Conservation (phyloP, 2,329 filamentous ascomycete genomes). For the Akanthomyces muscarius region DNA sequence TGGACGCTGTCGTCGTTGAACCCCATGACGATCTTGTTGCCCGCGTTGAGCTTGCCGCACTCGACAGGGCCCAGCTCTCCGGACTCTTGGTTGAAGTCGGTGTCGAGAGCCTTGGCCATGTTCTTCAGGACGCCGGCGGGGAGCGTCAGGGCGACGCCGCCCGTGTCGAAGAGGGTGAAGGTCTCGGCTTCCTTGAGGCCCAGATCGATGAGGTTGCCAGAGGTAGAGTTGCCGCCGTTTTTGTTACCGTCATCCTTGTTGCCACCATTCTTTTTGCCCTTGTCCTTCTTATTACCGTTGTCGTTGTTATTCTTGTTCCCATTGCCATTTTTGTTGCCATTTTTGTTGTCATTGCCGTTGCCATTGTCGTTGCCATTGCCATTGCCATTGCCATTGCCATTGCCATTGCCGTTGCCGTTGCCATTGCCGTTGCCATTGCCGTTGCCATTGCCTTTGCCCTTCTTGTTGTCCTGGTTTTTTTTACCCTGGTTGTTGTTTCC, state of each 20-base stretch:
- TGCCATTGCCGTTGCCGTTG: neutral
- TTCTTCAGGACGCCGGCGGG: neutral
- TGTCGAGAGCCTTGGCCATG: neutral
- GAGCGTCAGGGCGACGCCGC: neutral
- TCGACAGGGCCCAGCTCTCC: neutral
- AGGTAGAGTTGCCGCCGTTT: neutral
- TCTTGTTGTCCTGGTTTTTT: neutral
- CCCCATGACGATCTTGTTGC: constrained; percentile 11
- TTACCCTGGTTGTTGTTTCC: neutral
- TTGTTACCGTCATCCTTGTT: neutral
- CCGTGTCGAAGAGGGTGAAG: constrained; percentile 3
- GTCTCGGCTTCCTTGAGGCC: neutral
- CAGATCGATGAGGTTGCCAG: neutral
- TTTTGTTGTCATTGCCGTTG: neutral
- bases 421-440: neutral
- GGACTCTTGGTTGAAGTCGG: neutral
- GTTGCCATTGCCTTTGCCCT: neutral
- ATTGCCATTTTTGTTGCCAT: neutral
- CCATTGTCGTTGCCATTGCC: neutral
- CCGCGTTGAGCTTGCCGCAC: neutral
- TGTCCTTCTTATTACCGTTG: neutral
- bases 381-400: neutral
- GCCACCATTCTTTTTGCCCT: neutral
- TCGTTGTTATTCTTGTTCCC: neutral
- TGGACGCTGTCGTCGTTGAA: constrained; percentile 1